Evolutionary conservation across 2,329 filamentous ascomycete genomes (phyloP).

Genomic region (Penicillium sp.): DNA sequence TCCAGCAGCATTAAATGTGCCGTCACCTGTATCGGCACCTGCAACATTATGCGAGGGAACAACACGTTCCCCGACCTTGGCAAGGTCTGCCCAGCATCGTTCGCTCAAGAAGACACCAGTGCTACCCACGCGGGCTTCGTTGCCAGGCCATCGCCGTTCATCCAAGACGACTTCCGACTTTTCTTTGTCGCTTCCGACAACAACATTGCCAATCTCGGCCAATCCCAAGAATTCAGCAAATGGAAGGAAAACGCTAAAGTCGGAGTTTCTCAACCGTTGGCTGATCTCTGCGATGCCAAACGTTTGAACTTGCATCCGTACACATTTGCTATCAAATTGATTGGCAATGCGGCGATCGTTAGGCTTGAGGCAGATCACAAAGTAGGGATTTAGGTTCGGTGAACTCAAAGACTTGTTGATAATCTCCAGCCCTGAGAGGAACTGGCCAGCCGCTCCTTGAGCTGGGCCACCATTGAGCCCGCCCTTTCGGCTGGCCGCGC

Average conservation of each 20-base stretch:
- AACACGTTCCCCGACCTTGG: slow-evolving; percentile 67
- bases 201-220: slow-evolving; percentile 76
- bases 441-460: slow-evolving; percentile 90
- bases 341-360: slow-evolving; percentile 97
- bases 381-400: slow-evolving; percentile 87
- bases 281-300: slow-evolving; percentile 97
- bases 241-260: slow-evolving; percentile 93
- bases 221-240: slow-evolving; percentile 94
- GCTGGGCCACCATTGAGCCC: slow-evolving; percentile 48
- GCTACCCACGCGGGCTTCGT: slow-evolving; percentile 85
- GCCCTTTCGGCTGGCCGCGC: slow-evolving; percentile 34
- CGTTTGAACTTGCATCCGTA: slow-evolving; percentile 89
- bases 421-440: slow-evolving; percentile 83
- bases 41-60: slow-evolving; percentile 62
- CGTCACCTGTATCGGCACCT: slow-evolving; percentile 58
- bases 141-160: slow-evolving; percentile 86
- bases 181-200: slow-evolving; percentile 90
- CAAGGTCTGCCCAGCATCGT: slow-evolving; percentile 89
- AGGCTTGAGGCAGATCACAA: slow-evolving; percentile 94
- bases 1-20: slow-evolving; percentile 58
- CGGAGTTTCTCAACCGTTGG: slow-evolving; percentile 84
- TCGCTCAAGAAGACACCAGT: slow-evolving; percentile 97
- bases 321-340: slow-evolving; percentile 98
- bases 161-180: slow-evolving; percentile 90
- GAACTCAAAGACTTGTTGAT: slow-evolving; percentile 84